These are phyloP conservation scores for Dittrichia graveolens DNA, from an alignment of 129 eudicot genomes.

Conservation along the genomic window DNA sequence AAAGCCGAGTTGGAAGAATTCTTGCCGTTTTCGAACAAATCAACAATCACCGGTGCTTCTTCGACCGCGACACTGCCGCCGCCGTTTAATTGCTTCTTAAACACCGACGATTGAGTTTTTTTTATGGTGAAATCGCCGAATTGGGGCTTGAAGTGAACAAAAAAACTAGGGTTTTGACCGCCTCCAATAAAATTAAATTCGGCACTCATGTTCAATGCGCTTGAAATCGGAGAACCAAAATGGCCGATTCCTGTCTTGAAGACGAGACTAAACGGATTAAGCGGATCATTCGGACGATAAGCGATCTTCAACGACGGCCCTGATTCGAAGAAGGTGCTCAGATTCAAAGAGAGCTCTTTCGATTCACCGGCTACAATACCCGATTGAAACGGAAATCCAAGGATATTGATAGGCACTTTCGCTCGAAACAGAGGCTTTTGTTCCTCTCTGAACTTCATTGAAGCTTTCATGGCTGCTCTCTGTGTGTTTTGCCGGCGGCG, in stretches of 20 bases:
- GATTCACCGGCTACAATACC: slow-evolving; percentile 76
- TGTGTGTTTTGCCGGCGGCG: slow-evolving; percentile 12
- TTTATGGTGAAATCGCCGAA: slow-evolving; percentile 74
- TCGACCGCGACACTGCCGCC: slow-evolving; percentile 27
- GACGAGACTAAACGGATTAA: slow-evolving; percentile 59
- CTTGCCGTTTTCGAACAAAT: slow-evolving; percentile 30
- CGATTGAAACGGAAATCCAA: slow-evolving; percentile 75
- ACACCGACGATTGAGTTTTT: slow-evolving; percentile 56
- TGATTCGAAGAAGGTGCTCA: slow-evolving; percentile 62
- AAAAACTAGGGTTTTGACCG: slow-evolving; percentile 62
- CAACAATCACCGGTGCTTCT: slow-evolving; percentile 34
- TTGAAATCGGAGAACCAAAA: slow-evolving; percentile 72
- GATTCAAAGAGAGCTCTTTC: slow-evolving; percentile 67
- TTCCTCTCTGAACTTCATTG: slow-evolving; percentile 77
- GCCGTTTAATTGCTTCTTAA: slow-evolving; percentile 16
- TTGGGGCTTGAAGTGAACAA: slow-evolving; percentile 71
- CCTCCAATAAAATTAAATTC: slow-evolving; percentile 53
- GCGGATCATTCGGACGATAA: slow-evolving; percentile 75
- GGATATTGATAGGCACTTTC: slow-evolving; percentile 58
- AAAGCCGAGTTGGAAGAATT: slow-evolving; percentile 34
- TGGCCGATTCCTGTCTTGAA: slow-evolving; percentile 79
- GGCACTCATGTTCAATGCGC: slow-evolving; percentile 79
- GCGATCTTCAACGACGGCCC: slow-evolving; percentile 73
- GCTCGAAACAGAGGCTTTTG: slow-evolving; percentile 78
- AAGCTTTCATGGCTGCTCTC: slow-evolving; percentile 70